Evolutionary conservation across 1,284 basidiomycete species (phyloP).

Genomic region (Cerioporus squamosus): DNA sequence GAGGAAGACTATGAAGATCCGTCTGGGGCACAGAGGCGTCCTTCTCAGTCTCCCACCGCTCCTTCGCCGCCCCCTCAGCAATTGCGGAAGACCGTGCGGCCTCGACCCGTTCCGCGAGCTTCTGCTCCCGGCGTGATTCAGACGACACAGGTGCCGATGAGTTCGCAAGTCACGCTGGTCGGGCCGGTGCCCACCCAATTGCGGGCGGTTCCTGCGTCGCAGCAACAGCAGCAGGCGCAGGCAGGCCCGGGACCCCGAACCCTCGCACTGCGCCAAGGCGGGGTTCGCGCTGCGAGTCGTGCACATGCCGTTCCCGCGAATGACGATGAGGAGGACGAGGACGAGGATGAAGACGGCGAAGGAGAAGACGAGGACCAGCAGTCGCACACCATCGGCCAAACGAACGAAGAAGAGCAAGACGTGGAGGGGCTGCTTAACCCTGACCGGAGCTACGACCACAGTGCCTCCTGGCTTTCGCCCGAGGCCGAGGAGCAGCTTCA

Average conservation of each 20-base stretch:
- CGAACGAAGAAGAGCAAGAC: slow-evolving; percentile 4
- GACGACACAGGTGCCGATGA: slow-evolving; percentile 16
- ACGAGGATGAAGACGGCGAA: background rate
- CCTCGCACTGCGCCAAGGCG: background rate
- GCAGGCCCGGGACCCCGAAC: background rate
- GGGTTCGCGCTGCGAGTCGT: too few relatives aligned
- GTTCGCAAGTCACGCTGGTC: slow-evolving; percentile 30
- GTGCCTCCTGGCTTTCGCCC: too few relatives aligned
- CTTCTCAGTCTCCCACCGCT: background rate
- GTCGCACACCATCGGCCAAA: background rate
- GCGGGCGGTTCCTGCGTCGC: background rate
- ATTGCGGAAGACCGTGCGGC: background rate
- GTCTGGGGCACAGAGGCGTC: slow-evolving; percentile 19
- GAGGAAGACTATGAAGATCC: slow-evolving; percentile 18
- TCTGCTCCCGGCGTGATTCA: too few relatives aligned
- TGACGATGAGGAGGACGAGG: background rate
- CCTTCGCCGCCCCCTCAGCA: background rate
- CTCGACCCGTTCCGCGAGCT: background rate
- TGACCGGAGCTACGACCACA: too few relatives aligned
- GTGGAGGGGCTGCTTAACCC: background rate
- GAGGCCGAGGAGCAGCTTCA: background rate
- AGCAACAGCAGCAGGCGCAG: background rate
- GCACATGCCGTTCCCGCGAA: background rate
- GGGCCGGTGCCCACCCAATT: slow-evolving; percentile 16
- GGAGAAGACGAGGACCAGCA: background rate